These are phyloP conservation scores for Bruguiera hainesii DNA, from an alignment of 441 rosid genomes.

Conservation along the genomic window DNA sequence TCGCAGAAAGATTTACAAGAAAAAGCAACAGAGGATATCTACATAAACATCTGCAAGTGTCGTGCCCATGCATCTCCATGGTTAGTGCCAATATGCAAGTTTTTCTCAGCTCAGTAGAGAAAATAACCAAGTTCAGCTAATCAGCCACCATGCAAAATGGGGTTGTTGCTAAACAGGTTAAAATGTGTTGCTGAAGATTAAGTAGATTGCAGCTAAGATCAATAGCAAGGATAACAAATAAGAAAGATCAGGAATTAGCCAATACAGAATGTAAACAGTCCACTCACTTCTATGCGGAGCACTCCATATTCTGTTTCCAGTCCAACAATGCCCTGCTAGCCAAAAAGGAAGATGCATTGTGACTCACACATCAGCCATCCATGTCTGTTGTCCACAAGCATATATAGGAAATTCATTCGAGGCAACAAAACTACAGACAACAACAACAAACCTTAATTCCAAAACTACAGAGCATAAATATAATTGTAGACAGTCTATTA, in stretches of 20 bases:
- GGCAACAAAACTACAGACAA: neutral
- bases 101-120: too few relatives aligned
- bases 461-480: neutral
- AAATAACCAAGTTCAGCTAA: too few relatives aligned
- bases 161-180: too few relatives aligned
- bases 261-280: neutral
- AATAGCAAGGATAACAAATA: neutral
- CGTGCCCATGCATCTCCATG: too few relatives aligned
- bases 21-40: too few relatives aligned
- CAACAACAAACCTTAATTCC: neutral
- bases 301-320: conserved; percentile 39
- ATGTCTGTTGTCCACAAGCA: neutral
- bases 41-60: too few relatives aligned
- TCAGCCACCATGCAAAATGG: too few relatives aligned
- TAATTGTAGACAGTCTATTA: too few relatives aligned
- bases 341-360: neutral
- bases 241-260: neutral
- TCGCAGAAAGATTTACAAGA: too few relatives aligned
- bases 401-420: neutral
- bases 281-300: conserved; percentile 37
- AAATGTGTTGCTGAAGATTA: too few relatives aligned
- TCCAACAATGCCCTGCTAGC: conserved; percentile 33
- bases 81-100: too few relatives aligned
- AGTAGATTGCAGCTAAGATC: neutral
- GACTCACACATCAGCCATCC: neutral